Conservation (phyloP, 108 stramenopile genomes). For the Conticribra weissflogii region DNA sequence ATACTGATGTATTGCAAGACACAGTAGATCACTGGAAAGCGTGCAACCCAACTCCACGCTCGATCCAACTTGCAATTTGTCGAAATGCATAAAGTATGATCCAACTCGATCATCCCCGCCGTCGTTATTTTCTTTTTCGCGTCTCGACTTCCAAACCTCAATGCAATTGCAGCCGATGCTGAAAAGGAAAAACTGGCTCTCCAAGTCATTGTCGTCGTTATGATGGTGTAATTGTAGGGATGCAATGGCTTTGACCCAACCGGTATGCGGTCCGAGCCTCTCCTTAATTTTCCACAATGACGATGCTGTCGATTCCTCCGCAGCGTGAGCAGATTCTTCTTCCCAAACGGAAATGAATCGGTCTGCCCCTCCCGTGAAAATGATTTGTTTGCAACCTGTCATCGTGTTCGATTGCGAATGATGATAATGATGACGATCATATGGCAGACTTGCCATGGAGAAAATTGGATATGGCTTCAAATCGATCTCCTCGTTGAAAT, state of each 20-base stretch:
- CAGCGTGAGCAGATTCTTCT: background rate
- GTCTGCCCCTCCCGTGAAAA: slow-evolving; percentile 54
- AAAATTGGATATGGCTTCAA: slow-evolving; percentile 39
- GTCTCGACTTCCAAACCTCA: slow-evolving; percentile 59
- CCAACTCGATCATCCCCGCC: slow-evolving; percentile 10
- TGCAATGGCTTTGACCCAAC: slow-evolving; percentile 61
- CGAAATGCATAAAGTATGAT: too few relatives aligned
- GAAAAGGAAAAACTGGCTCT: slow-evolving; percentile 17
- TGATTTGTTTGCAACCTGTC: background rate
- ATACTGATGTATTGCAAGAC: slow-evolving; percentile 49
- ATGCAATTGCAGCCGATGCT: slow-evolving; percentile 67
- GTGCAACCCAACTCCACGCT: slow-evolving; percentile 47
- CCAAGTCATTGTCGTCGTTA: background rate
- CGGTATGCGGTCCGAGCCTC: slow-evolving; percentile 55
- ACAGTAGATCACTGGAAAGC: slow-evolving; percentile 57
- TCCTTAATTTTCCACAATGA: slow-evolving; percentile 9
- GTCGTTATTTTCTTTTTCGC: background rate
- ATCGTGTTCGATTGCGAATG: background rate
- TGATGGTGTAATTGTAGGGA: too few relatives aligned
- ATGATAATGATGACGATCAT: too few relatives aligned
- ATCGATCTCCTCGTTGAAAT: background rate
- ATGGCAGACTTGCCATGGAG: slow-evolving; percentile 19
- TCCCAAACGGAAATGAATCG: slow-evolving; percentile 50
- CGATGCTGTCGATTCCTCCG: slow-evolving; percentile 5
- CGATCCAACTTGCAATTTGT: slow-evolving; percentile 52